A percentile compares a stretch with the other conserved stretches of the same genome.
phyloP scores from a whole-genome alignment of 2,329 filamentous ascomycete species.

The Sphaerulina musiva region DNA sequence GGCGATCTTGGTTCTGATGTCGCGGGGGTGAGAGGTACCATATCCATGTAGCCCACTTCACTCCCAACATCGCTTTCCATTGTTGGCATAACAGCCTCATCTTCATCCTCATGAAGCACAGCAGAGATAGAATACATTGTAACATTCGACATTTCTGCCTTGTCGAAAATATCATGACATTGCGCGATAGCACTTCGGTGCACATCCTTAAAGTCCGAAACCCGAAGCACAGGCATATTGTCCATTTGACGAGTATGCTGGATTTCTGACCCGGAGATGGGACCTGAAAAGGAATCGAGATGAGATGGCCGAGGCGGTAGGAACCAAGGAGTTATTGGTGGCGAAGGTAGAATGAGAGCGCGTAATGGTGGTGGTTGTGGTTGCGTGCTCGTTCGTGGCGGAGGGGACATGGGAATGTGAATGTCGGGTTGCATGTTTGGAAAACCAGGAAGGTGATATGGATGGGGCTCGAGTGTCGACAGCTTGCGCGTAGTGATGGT shows the following conservation, averaged over 20 bases:
- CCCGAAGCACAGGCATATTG: background rate
- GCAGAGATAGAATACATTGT: background rate
- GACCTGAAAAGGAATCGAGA: no score
- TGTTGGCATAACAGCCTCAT: background rate
- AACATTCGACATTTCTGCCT: background rate
- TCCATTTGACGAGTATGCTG: background rate
- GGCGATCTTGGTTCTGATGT: background rate
- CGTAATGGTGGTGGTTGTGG: background rate
- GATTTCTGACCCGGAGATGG: no score
- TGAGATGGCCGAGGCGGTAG: background rate
- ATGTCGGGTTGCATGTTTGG: background rate
- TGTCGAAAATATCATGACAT: background rate
- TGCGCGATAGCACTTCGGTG: background rate
- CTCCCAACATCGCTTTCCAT: background rate
- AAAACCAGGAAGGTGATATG: background rate
- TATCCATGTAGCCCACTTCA: background rate
- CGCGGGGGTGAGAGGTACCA: background rate
- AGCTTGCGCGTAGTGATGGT: background rate
- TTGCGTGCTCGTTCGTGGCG: background rate
- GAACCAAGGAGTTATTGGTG: background rate
- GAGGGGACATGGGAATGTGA: conserved; percentile 1
- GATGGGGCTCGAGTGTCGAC: background rate
- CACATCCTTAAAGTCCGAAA: background rate
- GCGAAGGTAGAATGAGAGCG: conserved; percentile 2
- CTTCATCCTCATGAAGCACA: background rate